Evolutionary conservation across 805 yeast species (phyloP), one percentile per base, ranked within the genome.

Genomic region (Pichia insulana): DNA sequence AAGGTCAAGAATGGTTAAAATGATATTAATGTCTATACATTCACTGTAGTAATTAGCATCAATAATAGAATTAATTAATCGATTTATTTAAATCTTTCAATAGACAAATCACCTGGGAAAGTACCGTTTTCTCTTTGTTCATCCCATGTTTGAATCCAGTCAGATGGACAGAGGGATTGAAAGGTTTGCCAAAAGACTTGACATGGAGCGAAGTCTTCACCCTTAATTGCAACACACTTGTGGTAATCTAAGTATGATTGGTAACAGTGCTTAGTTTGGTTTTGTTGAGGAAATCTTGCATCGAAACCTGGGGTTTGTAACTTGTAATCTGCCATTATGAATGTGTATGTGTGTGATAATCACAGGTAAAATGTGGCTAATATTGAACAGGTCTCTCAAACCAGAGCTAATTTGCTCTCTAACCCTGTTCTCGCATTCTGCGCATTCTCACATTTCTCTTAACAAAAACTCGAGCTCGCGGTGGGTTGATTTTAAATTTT

Each of bases 201-300:
- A 70, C 98, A 92, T 61, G 97, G 97, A 58, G 89, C 95, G 62
- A 92, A 92, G 49, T 89, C 97, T 71, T 90, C 97, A 63, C 98
- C 98, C 73, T 90, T 90, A 54, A 89, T 87, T 60, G 80, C 83
- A 64, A 92, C 78, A 74, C 98, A 92, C 69, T 88, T 89, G 82
- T 84, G 92, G 80, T 90, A 92, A 70, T 92, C 98, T 60, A 92
- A 87, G 73, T 90, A 92, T 56, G 90, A 76, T 73, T 90, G 97
- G 80, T 90, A 94, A 76, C 97, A 92, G 76, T 90, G 96, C 73
- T 83, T 88, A 59, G 97, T 86, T 71, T 90, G 98, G 80, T 90
- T 90, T 68, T 80, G 89, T 74, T 87, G 79, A 55, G 98, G 97
- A 80, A 89, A 89, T 68, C 96, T 82, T 60, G 95, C 83, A 67